Base-by-base conservation (phyloP, 352 stramenopile species). In the Pythium sukuiense region DNA sequence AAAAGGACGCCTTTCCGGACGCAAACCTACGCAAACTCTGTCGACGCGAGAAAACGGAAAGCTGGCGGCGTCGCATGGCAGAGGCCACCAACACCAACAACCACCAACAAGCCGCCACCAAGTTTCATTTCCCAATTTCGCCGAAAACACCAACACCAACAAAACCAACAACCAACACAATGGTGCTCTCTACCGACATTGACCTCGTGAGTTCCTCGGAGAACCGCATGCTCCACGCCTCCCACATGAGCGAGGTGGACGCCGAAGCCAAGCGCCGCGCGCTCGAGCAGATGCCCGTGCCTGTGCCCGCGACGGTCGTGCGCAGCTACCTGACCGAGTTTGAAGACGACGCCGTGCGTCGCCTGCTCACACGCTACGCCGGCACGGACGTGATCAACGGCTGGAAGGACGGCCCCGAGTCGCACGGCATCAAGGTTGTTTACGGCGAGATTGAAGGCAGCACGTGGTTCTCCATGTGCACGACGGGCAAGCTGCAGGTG, bases 391-490 rank as follows among this genome's bases (percentile, higher is more conserved):
- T 94, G 30, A 57, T 88, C 11, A 77, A 75, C 55, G 83, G 82
- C 4, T 94, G 86, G 86, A 77, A 76, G 48, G 65, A 87, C 3
- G 86, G 86, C 20, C 86, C 86, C 0, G 68, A 72, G 43, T 90
- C 67, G 56, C 81, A 92, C 53, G 83, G 82, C 59, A 88, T 90
- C 63, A 76, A 91, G 60, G 86, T 94, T 32, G 72, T 87, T 39
- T 89, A 88, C 69, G 84, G 82, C 33, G 78, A 88, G 18, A 72
- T 91, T 5, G 48, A 71, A 24, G 80, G 79, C 62, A 88, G 69
- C 69, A 71, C 82, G 30, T 93, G 85, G 85, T 83, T 83, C 66
- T 85, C 83, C 0, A 92, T 94, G 80, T 80, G 80, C 67, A 90
- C 83, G 2, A 85, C 76, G 14, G 82, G 79, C 53, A 81, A 67